Conservation (phyloP, 202 grass and related monocot species). For the Setaria italica region DNA sequence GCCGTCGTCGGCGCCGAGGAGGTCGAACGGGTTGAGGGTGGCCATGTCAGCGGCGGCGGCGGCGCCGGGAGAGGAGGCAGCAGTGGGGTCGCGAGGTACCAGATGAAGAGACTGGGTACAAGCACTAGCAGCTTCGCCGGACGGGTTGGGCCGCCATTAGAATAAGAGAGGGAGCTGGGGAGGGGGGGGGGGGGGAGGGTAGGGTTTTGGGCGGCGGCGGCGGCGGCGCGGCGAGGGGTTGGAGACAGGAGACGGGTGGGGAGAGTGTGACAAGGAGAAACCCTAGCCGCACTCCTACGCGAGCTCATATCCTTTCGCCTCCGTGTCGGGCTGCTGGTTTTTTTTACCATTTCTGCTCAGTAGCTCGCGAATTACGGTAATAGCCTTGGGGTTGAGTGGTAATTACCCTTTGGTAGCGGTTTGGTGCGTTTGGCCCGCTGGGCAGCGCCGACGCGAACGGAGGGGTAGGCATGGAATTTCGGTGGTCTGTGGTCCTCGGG, state of each 20-base stretch:
- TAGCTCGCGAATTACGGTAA: neutral
- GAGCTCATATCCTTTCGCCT: conserved; percentile 53
- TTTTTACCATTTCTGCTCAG: conserved; percentile 8
- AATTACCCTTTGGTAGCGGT: neutral
- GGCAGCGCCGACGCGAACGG: too few species aligned
- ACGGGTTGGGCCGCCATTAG: conserved; percentile 53
- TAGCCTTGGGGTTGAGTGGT: neutral
- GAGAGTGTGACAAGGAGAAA: conserved; percentile 46
- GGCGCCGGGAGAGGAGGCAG: neutral
- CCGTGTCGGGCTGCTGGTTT: conserved; percentile 2
- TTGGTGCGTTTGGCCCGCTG: neutral
- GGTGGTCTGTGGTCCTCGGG: neutral
- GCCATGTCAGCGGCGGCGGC: conserved; percentile 53
- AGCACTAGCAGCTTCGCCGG: conserved; percentile 40
- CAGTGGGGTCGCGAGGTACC: neutral
- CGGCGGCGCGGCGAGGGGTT: conserved; percentile 45
- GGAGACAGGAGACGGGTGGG: neutral
- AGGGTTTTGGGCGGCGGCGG: conserved; percentile 55
- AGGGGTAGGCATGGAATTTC: conserved; percentile 29
- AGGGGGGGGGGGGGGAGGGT: neutral
- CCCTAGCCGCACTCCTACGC: conserved; percentile 62
- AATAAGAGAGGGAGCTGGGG: neutral
- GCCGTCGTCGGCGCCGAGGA: conserved; percentile 81
- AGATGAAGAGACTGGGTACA: neutral
- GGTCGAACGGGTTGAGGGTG: conserved; percentile 64